A percentile compares a stretch with the other conserved stretches of the same genome.
Conservation (phyloP, 2,329 filamentous ascomycete species). For the Pseudocercospora macadamiae region DNA sequence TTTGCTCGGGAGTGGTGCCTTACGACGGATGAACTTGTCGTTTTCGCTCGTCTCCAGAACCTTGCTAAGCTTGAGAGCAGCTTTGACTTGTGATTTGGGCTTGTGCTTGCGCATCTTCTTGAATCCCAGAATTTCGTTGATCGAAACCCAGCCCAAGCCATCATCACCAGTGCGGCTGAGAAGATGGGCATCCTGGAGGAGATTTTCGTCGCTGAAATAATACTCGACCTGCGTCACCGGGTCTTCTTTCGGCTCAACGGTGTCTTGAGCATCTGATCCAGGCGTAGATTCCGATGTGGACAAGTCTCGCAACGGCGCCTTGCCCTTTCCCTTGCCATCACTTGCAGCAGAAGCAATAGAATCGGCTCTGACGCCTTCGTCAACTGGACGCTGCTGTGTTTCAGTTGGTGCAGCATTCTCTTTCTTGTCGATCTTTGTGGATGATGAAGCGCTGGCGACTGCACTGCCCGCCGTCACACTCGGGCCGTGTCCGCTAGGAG, state of each 20-base stretch:
- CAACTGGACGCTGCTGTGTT: background rate
- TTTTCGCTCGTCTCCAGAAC: conserved; percentile 47
- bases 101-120: conserved; percentile 51
- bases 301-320: background rate
- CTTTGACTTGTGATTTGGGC: conserved; percentile 42
- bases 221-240: conserved; percentile 49
- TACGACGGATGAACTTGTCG: conserved; percentile 48
- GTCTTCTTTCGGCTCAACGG: conserved; percentile 14
- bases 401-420: background rate
- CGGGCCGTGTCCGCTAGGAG: too few species aligned
- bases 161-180: conserved; percentile 45
- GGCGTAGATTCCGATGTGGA: background rate
- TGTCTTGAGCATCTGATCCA: background rate
- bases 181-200: conserved; percentile 47
- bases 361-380: background rate
- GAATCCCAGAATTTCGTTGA: conserved; percentile 50
- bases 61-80: conserved; percentile 46
- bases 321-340: background rate
- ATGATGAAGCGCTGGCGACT: too few species aligned
- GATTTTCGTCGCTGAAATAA: conserved; percentile 55
- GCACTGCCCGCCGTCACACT: too few species aligned
- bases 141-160: conserved; percentile 47
- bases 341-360: background rate
- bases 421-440: too few species aligned
- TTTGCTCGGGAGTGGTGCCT: conserved; percentile 39